Percentiles rank a stretch among this genome's conserved stretches.
Conservation (phyloP, 345 rosid genomes). For the Leavenworthia alabamica region DNA sequence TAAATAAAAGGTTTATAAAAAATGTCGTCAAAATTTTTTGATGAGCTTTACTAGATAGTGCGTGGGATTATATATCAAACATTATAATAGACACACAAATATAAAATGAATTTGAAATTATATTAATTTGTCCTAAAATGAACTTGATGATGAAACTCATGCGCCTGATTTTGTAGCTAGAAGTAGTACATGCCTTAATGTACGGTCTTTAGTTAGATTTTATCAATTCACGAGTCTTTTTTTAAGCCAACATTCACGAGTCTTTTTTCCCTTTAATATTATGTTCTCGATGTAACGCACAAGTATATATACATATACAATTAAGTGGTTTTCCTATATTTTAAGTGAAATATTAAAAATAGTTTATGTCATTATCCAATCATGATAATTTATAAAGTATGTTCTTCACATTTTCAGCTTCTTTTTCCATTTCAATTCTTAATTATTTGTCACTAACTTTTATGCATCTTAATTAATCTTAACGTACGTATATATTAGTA, state of each 20-base stretch:
- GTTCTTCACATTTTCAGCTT: conserved; percentile 17
- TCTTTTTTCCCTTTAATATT: not conserved
- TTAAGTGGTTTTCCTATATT: conserved; percentile 1
- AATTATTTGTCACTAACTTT: conserved; percentile 24
- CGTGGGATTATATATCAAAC: conserved; percentile 18
- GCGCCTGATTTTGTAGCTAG: conserved; percentile 9
- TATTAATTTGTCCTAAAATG: not conserved
- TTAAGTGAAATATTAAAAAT: conserved; percentile 2
- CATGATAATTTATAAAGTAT: conserved; percentile 8
- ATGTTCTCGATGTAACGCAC: conserved; percentile 22
- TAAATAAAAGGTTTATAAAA: not conserved
- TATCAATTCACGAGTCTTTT: conserved; percentile 9
- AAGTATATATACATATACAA: not conserved
- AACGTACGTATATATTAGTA: conserved; percentile 3
- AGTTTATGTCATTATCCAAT: conserved; percentile 20
- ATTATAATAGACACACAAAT: conserved; percentile 15
- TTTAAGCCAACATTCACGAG: not conserved
- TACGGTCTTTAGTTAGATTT: conserved; percentile 20
- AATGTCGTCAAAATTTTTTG: conserved; percentile 14
- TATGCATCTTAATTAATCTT: conserved; percentile 28
- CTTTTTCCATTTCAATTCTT: conserved; percentile 5
- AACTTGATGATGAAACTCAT: conserved; percentile 11
- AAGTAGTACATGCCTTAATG: conserved; percentile 29
- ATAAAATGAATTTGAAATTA: not conserved
- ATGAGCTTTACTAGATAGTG: conserved; percentile 19